Evolutionary conservation across 2,329 filamentous ascomycete species (phyloP), one percentile per base, ranked within the genome.

Genomic region (Hypomyces perniciosus): DNA sequence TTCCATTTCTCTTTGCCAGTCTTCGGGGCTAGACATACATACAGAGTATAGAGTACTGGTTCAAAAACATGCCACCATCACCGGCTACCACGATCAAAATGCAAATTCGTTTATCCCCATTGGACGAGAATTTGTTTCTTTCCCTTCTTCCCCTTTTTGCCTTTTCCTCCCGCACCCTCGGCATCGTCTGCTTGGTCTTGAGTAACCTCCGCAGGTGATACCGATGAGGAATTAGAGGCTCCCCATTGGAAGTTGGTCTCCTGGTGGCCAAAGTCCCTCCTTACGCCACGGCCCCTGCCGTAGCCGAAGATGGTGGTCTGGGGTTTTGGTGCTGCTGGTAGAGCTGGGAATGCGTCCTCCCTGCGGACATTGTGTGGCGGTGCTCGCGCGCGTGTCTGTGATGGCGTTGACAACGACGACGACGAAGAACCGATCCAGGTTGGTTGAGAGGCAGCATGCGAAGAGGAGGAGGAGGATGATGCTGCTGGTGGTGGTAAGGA

Each of bases 281-380:
- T 71, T 12, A 85, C 80, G 31, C 73, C 66, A 4, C 70, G 65
- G 4, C 80, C 71, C 4, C 70, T 66, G 2, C 81, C 81, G 58
- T 84, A 83, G 3, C 80, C 80, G 49, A 83, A 83, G 41, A 84
- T 81, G 0, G 79, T 81, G 1, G 79, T 82, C 39, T 73, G 72
- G 3, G 80, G 79, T 61, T 84, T 96, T 0, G 87, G 79, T 1
- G 90, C 90, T 0, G 83, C 77, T 0, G 91, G 91, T 1, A 96
- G 76, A 1, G 90, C 85, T 0, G 91, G 92, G 68, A 96, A 96
- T 0, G 84, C 82, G 55, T 91, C 85, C 41, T 71, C 69, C 43
- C 65, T 68, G 30, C 62, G 53, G 8, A 60, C 54, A 31, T 58
- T 72, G 61, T 31, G 40, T 5, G 52, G 46, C 12, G 35, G 45